phyloP scores from a whole-genome alignment of 371 early-diverging fungal genomes.

The Mucor racemosus region DNA sequence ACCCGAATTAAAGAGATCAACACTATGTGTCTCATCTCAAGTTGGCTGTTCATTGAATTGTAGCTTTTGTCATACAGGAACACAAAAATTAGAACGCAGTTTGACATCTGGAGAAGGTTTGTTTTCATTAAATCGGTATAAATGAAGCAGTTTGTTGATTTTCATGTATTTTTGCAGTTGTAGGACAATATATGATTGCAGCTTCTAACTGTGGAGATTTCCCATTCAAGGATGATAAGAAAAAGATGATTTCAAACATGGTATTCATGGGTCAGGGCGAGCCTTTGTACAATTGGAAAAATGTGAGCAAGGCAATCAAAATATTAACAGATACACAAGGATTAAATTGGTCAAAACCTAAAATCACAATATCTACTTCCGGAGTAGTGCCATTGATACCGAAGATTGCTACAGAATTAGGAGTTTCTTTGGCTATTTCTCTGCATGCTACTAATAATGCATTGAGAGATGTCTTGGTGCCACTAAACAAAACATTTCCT shows the following conservation, averaged over 20 bases:
- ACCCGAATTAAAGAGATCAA: constrained; percentile 71
- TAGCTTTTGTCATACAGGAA: constrained; percentile 93
- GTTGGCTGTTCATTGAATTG: constrained; percentile 90
- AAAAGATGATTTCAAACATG: constrained; percentile 73
- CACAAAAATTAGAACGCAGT: constrained; percentile 81
- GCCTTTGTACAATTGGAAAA: constrained; percentile 84
- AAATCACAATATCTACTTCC: constrained; percentile 89
- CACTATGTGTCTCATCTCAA: constrained; percentile 90
- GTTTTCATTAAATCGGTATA: no score
- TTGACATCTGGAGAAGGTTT: constrained; percentile 72
- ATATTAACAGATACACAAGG: constrained; percentile 75
- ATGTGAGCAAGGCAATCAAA: constrained; percentile 75
- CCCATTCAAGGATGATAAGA: constrained; percentile 42
- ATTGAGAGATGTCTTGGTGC: constrained; percentile 81
- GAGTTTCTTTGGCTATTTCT: constrained; percentile 85
- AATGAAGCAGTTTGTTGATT: no score
- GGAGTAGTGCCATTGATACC: constrained; percentile 87
- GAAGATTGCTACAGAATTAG: constrained; percentile 75
- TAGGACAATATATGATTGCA: constrained; percentile 85
- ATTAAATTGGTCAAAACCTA: constrained; percentile 70
- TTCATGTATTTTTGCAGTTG: constrained; percentile 42
- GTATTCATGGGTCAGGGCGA: constrained; percentile 96
- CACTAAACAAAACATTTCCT: constrained; percentile 85
- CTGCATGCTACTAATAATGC: constrained; percentile 87
- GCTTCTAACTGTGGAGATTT: constrained; percentile 66